A percentile compares a stretch with the other conserved stretches of the same genome.
These are phyloP conservation scores for Chrysanthemum makinoi DNA, from an alignment of 129 eudicot genomes.

Conservation along the genomic window DNA sequence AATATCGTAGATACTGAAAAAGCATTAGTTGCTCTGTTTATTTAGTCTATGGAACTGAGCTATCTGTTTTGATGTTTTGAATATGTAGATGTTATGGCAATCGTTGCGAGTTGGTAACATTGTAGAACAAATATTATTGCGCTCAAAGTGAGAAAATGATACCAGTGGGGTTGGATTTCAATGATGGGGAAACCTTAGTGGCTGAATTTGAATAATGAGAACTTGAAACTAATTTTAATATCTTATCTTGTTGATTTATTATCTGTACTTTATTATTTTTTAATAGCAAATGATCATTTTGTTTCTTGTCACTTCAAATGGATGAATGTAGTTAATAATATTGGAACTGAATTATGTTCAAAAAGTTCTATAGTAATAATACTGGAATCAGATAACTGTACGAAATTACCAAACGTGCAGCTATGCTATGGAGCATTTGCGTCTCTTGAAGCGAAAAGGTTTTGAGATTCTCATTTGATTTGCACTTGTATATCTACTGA, in stretches of 20 bases:
- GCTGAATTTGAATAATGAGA: conserved; percentile 18
- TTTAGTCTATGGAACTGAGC: neutral
- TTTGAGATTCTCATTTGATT: neutral
- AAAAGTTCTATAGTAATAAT: too few species aligned
- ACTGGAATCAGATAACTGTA: too few species aligned
- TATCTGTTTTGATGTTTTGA: conserved; percentile 14
- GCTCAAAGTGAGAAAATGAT: conserved; percentile 5
- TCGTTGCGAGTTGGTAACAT: conserved; percentile 7
- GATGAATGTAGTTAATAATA: neutral
- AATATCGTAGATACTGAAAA: conserved; percentile 12
- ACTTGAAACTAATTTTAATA: neutral
- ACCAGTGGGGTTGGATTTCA: conserved; percentile 27
- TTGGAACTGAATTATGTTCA: neutral
- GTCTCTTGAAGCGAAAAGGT: neutral
- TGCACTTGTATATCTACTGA: too few species aligned
- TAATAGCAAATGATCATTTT: neutral
- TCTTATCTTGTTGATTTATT: neutral
- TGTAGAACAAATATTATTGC: conserved; percentile 21
- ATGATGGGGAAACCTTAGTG: conserved; percentile 16
- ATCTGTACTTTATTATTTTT: neutral
- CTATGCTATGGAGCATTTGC: neutral
- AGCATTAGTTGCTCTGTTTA: conserved; percentile 4
- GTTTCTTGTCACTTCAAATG: neutral
- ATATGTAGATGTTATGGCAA: conserved; percentile 21
- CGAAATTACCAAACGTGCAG: too few species aligned